Conservation (phyloP, 2,329 filamentous ascomycete species). For the Xylariaceae sp. region DNA sequence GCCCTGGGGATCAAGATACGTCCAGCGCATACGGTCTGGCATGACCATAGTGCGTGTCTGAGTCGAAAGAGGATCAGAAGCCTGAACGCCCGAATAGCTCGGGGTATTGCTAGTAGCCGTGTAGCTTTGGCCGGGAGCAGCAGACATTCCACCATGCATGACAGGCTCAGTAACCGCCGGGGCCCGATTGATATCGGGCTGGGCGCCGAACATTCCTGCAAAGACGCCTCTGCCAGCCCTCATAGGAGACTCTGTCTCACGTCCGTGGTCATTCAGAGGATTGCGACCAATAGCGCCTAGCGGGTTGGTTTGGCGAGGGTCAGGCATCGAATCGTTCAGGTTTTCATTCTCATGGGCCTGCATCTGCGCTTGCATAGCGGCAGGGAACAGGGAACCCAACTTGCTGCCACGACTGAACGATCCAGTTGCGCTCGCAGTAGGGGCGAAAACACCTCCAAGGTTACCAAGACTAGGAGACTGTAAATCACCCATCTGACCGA, state of each 20-base stretch:
- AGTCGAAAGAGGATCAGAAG: conserved; percentile 50
- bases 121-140: conserved; percentile 32
- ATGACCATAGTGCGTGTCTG: conserved; percentile 93
- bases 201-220: conserved; percentile 48
- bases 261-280: conserved; percentile 48
- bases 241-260: conserved; percentile 57
- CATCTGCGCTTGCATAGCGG: conserved; percentile 88
- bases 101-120: conserved; percentile 29
- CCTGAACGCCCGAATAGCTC: conserved; percentile 33
- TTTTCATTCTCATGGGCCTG: conserved; percentile 62
- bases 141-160: conserved; percentile 24
- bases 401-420: conserved; percentile 74
- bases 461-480: conserved; percentile 68
- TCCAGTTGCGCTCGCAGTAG: conserved; percentile 52
- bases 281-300: conserved; percentile 63
- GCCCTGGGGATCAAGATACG: conserved; percentile 91
- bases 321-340: conserved; percentile 51
- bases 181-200: conserved; percentile 31
- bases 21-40: conserved; percentile 98
- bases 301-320: conserved; percentile 56
- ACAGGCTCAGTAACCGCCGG: conserved; percentile 33
- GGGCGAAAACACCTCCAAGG: conserved; percentile 64
- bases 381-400: conserved; percentile 79
- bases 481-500: conserved; percentile 70
- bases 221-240: conserved; percentile 50